These are phyloP conservation scores for Handroanthus guayacan DNA, from an alignment of 257 asterid genomes.

Conservation along the genomic window DNA sequence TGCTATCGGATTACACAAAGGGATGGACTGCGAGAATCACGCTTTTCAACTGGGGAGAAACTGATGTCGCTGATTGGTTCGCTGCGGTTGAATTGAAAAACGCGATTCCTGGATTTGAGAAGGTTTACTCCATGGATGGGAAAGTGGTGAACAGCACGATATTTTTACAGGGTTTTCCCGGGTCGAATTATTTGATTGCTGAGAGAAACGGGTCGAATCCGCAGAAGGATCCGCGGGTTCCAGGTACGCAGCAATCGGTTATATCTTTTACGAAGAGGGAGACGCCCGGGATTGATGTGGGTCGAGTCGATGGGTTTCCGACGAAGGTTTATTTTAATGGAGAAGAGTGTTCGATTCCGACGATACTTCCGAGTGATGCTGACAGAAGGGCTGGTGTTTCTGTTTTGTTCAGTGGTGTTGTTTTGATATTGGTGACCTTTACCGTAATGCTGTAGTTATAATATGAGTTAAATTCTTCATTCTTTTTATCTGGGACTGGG, in stretches of 20 bases:
- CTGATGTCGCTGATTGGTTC: constrained; percentile 59
- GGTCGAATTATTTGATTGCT: constrained; percentile 54
- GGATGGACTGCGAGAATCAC: constrained; percentile 82
- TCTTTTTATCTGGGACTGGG: too few species aligned
- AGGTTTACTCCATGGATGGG: constrained; percentile 64
- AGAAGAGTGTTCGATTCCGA: constrained; percentile 75
- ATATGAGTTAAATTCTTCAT: background rate
- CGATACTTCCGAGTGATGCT: constrained; percentile 54
- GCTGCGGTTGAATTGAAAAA: constrained; percentile 58
- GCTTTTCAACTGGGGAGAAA: constrained; percentile 70
- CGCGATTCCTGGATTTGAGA: constrained; percentile 63
- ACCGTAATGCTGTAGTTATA: constrained; percentile 21
- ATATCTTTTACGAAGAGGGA: constrained; percentile 67
- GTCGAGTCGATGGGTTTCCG: constrained; percentile 69
- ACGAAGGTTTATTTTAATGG: constrained; percentile 79
- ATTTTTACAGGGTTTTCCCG: constrained; percentile 57
- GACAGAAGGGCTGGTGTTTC: constrained; percentile 29
- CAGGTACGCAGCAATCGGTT: constrained; percentile 68
- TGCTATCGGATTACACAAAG: constrained; percentile 50
- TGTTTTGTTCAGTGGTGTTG: constrained; percentile 32
- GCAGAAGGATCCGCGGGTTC: constrained; percentile 63
- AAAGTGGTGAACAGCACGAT: constrained; percentile 51
- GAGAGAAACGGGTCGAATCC: constrained; percentile 59
- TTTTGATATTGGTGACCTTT: constrained; percentile 40
- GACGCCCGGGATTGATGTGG: constrained; percentile 57